phyloP scores from a whole-genome alignment of 352 stramenopile genomes.

The Globisporangium emineosum region DNA sequence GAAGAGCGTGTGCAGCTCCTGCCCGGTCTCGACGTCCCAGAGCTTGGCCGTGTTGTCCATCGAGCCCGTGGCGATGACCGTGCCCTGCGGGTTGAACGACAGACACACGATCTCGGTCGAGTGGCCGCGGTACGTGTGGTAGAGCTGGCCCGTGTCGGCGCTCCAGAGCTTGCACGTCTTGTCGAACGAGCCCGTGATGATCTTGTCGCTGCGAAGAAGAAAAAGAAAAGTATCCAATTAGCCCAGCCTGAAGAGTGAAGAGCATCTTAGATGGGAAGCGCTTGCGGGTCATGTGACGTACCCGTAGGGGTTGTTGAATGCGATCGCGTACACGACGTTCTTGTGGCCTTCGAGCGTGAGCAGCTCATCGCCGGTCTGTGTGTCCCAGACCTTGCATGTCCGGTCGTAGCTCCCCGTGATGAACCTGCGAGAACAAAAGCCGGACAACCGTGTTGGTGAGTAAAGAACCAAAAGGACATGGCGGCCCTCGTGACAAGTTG shows the following conservation, averaged over 20 bases:
- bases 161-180: constrained; percentile 97
- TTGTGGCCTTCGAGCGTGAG: constrained; percentile 93
- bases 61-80: constrained; percentile 85
- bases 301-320: constrained; percentile 97
- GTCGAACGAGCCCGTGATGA: constrained; percentile 95
- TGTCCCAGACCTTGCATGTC: constrained; percentile 96
- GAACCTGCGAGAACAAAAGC: constrained; percentile 51
- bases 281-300: constrained; percentile 17
- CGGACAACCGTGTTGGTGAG: not conserved
- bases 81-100: constrained; percentile 93
- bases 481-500: too few relatives aligned
- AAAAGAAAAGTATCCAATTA: constrained; percentile 9
- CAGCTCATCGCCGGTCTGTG: constrained; percentile 91
- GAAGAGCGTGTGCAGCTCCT: constrained; percentile 92
- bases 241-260: not conserved
- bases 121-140: constrained; percentile 94
- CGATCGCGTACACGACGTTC: constrained; percentile 96
- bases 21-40: constrained; percentile 94
- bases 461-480: not conserved
- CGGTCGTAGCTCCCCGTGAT: constrained; percentile 96
- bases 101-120: constrained; percentile 96
- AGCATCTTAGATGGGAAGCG: not conserved
- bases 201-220: constrained; percentile 74
- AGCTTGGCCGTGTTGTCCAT: constrained; percentile 96
- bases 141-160: constrained; percentile 90